A percentile compares a stretch with the other conserved stretches of the same genome.
Evolutionary conservation across 2,329 filamentous ascomycete species (phyloP).

Genomic region (Aschersonia sp.): DNA sequence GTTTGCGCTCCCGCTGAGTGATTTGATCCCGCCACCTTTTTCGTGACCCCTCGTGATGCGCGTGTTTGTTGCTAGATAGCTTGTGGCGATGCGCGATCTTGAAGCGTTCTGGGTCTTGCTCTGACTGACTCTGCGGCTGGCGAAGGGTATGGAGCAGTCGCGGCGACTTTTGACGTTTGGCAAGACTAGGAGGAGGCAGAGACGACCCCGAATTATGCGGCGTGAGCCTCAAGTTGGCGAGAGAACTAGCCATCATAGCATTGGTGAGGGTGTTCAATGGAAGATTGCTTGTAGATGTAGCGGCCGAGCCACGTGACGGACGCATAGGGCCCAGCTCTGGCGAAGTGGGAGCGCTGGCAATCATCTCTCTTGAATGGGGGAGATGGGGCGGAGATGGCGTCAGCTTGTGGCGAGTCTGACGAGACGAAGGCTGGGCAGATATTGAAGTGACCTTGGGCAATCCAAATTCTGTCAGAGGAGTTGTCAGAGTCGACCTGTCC

Average conservation of each 20-base stretch:
- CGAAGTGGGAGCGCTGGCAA: slow-evolving; percentile 18
- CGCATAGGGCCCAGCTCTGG: slow-evolving; percentile 15
- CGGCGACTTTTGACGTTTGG: slow-evolving; percentile 29
- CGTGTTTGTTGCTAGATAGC: slow-evolving; percentile 44
- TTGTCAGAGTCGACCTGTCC: background rate
- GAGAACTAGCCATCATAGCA: slow-evolving; percentile 61
- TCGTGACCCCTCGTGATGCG: slow-evolving; percentile 62
- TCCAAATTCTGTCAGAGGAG: slow-evolving; percentile 5
- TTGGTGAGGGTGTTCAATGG: slow-evolving; percentile 53
- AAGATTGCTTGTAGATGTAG: slow-evolving; percentile 22
- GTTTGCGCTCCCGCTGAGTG: slow-evolving; percentile 56
- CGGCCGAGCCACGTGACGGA: slow-evolving; percentile 14
- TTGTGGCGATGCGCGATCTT: slow-evolving; percentile 33
- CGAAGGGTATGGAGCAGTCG: slow-evolving; percentile 54
- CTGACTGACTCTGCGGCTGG: slow-evolving; percentile 31
- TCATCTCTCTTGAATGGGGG: slow-evolving; percentile 5
- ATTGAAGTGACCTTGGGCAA: slow-evolving; percentile 2
- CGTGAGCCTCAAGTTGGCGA: slow-evolving; percentile 47
- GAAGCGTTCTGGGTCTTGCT: slow-evolving; percentile 39
- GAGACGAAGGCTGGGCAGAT: slow-evolving; percentile 2
- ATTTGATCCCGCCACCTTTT: slow-evolving; percentile 66
- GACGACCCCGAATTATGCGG: slow-evolving; percentile 24
- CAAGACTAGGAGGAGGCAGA: slow-evolving; percentile 19
- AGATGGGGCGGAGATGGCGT: slow-evolving; percentile 4
- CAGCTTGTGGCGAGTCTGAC: background rate